Base-by-base conservation (phyloP, 148 eudicot genomes). In the Euryodendron excelsum region DNA sequence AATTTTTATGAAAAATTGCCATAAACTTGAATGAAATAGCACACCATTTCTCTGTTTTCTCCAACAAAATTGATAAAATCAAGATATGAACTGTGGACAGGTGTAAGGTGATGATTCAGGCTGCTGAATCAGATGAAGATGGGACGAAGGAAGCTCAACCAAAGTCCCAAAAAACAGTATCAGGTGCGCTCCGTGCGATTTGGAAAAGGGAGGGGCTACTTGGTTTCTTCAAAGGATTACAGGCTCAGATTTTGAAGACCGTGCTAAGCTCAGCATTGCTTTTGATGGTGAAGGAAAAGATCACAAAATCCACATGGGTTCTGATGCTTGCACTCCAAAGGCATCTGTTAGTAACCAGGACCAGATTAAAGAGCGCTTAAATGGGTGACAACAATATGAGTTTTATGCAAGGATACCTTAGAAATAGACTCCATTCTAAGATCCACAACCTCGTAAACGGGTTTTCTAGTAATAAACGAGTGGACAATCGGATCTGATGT, bases 221-320 rank as follows among this genome's bases (percentile, higher is more conserved):
- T 1, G 97, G 98, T 25, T 93, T 85, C 65, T 95, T 83, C 78
- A 95, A 95, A 88, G 98, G 98, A 61, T 63, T 95, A 78, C 83
- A 88, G 23, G 96, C 98, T 55, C 98, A 95, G 82, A 91, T 95
- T 70, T 79, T 93, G 82, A 95, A 95, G 87, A 95, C 98, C 4
- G 98, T 95, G 53, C 77, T 95, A 41, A 93, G 98, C 83, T 93
- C 98, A 58, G 98, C 98, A 1, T 81, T 95, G 84, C 97, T 93
- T 41, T 78, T 95, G 86, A 95, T 92, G 98, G 87, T 95, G 60
- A 95, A 95, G 89, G 98, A 95, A 88, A 95, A 95, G 87, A 91
- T 95, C 78, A 82, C 96, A 13, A 95, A 90, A 86, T 70, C 86
- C 33, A 91, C 96, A 20, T 95, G 97, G 98, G 92, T 92, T 27